These are phyloP conservation scores for Gomphus sp. DNA, from an alignment of 1,284 basidiomycete species.

Conservation along the genomic window DNA sequence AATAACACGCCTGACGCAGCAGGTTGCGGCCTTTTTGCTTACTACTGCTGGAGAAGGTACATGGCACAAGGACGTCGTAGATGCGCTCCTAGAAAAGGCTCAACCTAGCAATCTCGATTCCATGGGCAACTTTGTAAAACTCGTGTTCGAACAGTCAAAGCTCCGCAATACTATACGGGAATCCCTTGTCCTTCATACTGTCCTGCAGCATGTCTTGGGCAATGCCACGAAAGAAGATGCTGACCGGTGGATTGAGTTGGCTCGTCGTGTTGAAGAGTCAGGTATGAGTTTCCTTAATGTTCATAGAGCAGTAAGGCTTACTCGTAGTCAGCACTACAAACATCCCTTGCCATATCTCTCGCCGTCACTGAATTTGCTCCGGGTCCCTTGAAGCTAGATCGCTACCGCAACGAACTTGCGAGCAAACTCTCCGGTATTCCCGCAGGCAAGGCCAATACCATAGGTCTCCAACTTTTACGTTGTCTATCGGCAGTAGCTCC, in stretches of 20 bases:
- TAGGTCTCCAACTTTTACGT: constrained; percentile 63
- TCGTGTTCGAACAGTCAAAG: constrained; percentile 28
- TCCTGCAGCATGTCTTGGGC: constrained; percentile 53
- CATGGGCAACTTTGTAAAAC: constrained; percentile 33
- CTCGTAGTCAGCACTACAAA: constrained; percentile 47
- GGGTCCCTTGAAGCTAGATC: constrained; percentile 66
- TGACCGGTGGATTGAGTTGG: constrained; percentile 68
- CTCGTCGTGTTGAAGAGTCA: constrained; percentile 48
- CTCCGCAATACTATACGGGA: constrained; percentile 41
- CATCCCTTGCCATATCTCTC: constrained; percentile 55
- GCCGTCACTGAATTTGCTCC: constrained; percentile 54
- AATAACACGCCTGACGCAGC: constrained; percentile 45
- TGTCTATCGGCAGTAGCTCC: constrained; percentile 75
- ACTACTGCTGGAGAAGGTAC: constrained; percentile 36
- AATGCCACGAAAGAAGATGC: constrained; percentile 56
- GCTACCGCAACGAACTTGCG: constrained; percentile 86
- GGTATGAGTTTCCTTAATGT: constrained; percentile 29
- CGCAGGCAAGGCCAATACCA: constrained; percentile 50
- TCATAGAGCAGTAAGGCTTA: background rate
- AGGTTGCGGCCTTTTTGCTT: constrained; percentile 62
- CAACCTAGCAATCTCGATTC: constrained; percentile 18
- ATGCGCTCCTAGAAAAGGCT: constrained; percentile 22
- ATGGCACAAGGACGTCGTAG: constrained; percentile 41
- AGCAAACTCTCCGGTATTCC: constrained; percentile 67
- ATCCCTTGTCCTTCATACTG: constrained; percentile 45